These are phyloP conservation scores for Solanum pennellii DNA, from an alignment of 257 asterid genomes.

Conservation along the genomic window DNA sequence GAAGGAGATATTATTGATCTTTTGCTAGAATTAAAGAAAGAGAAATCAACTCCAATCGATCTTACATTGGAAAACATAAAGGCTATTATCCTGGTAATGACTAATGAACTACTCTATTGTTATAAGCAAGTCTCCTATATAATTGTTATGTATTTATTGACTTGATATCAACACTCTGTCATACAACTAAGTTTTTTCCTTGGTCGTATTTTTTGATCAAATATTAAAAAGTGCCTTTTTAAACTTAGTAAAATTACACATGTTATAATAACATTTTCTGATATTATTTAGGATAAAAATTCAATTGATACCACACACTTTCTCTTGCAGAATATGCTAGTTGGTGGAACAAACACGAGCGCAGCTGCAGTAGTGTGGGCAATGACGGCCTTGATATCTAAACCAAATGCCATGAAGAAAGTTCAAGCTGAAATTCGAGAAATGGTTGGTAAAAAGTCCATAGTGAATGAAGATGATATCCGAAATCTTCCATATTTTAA, in stretches of 20 bases:
- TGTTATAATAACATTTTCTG: neutral
- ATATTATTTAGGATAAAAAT: neutral
- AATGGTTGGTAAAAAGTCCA: no score
- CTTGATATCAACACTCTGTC: neutral
- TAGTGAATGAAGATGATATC: no score
- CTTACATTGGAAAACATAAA: no score
- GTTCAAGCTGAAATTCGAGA: no score
- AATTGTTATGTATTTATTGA: neutral
- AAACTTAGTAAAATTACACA: neutral
- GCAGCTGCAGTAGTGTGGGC: neutral
- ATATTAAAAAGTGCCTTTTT: neutral
- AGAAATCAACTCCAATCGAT: no score
- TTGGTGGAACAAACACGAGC: neutral
- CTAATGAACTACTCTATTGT: no score
- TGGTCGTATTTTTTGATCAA: neutral
- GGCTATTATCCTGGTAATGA: no score
- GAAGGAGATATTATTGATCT: no score
- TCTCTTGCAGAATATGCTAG: neutral
- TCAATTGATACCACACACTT: neutral
- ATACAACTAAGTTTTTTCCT: neutral
- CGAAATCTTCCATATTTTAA: no score
- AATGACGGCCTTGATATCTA: neutral
- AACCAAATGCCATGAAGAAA: neutral
- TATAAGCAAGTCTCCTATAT: neutral
- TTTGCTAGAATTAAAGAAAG: no score